Conservation (phyloP, 129 eudicot species). For the Artemisia tridentata region DNA sequence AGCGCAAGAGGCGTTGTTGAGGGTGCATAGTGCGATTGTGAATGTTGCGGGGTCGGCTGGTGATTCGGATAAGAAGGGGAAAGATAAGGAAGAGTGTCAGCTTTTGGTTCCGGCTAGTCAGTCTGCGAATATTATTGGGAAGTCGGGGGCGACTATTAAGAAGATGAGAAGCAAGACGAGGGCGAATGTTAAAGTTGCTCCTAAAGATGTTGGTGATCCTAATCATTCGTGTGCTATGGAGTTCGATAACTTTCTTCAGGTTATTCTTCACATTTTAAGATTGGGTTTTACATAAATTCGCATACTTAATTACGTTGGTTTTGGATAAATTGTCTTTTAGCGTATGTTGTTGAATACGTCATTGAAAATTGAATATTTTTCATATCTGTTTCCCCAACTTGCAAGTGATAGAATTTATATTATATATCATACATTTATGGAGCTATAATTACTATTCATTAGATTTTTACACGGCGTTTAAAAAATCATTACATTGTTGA, state of each 20-base stretch:
- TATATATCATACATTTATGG: too few relatives aligned
- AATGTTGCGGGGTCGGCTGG: conserved; percentile 60
- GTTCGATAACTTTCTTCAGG: conserved; percentile 91
- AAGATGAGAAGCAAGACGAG: conserved; percentile 73
- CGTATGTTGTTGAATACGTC: neutral
- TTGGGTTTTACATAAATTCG: neutral
- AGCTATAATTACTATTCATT: neutral
- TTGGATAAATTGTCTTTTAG: neutral
- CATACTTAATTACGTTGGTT: neutral
- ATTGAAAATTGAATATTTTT: neutral
- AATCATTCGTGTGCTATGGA: conserved; percentile 89
- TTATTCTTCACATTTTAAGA: conserved; percentile 23
- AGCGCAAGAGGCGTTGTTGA: conserved; percentile 92
- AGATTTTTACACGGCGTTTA: neutral
- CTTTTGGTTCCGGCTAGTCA: conserved; percentile 93
- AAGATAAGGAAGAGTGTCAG: conserved; percentile 75
- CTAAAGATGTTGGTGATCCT: conserved; percentile 76
- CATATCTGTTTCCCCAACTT: neutral
- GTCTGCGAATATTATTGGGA: conserved; percentile 89
- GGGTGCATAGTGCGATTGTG: conserved; percentile 72
- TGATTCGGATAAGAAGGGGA: conserved; percentile 59
- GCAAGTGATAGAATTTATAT: neutral
- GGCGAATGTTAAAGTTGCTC: conserved; percentile 58
- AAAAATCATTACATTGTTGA: neutral
- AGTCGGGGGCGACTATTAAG: conserved; percentile 81